Percentiles rank a stretch among this genome's conserved stretches.
Evolutionary conservation across 1,139 yeast genomes (phyloP).

Genomic region (Zygotorulaspora mrakii): DNA sequence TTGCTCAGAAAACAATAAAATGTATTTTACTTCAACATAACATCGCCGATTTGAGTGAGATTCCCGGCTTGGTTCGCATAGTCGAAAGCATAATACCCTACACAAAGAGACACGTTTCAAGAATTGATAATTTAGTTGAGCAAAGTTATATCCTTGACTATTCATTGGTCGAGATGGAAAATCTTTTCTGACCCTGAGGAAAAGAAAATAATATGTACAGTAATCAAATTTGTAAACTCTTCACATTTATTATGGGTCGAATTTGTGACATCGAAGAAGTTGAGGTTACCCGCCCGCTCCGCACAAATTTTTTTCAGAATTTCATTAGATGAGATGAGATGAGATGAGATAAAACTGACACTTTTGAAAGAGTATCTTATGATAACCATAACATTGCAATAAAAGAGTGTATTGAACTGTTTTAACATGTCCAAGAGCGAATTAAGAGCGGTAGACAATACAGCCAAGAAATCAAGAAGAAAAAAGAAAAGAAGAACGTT

Average conservation of each 20-base stretch:
- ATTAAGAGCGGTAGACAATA: conserved; percentile 18
- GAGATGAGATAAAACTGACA: conserved; percentile 13
- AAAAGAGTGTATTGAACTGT: neutral
- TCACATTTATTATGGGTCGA: too few species aligned
- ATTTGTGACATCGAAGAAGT: too few species aligned
- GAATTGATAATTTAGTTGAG: conserved; percentile 77
- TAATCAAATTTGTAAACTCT: too few species aligned
- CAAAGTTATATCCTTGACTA: conserved; percentile 83
- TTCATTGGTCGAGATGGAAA: conserved; percentile 74
- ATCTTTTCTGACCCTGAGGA: conserved; percentile 35
- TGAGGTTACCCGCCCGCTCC: too few species aligned
- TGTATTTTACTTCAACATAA: conserved; percentile 57
- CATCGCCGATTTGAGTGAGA: conserved; percentile 53
- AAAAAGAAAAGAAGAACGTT: conserved; percentile 82
- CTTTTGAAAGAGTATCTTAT: too few species aligned
- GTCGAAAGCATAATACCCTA: conserved; percentile 80
- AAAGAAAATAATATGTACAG: too few species aligned
- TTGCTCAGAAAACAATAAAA: conserved; percentile 72
- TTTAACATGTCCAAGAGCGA: conserved; percentile 23
- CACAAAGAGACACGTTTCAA: conserved; percentile 74
- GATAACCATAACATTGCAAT: too few species aligned
- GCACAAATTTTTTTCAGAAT: conserved; percentile 5
- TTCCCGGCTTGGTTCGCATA: conserved; percentile 63
- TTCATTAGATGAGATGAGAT: too few species aligned
- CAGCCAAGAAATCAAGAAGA: conserved; percentile 41